Evolutionary conservation across 495 filamentous ascomycete species (phyloP), one percentile per base, ranked within the genome.

Genomic region (Tuber borchii): DNA sequence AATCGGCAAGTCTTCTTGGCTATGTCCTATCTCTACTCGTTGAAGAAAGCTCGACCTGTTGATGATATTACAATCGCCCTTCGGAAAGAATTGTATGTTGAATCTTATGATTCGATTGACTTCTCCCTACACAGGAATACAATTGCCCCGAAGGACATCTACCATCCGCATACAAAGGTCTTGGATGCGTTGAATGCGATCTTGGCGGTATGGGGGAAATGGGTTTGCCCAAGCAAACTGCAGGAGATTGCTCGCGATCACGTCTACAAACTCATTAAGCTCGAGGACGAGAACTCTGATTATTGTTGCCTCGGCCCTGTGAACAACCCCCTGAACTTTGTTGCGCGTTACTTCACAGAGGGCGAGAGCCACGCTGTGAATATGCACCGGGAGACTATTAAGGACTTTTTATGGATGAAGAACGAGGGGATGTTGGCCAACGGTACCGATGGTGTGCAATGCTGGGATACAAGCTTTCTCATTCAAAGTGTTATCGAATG

Each of bases 361-460:
- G 95, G 95, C 0, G 90, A 92, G 14, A 88, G 92, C 6, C 88
- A 91, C 75, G 90, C 91, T 0, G 91, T 97, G 39, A 87, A 88
- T 61, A 88, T 90, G 37, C 96, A 97, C 82, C 86, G 90, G 12
- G 92, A 98, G 78, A 88, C 93, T 22, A 83, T 95, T 37, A 85
- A 92, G 56, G 96, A 99, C 78, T 95, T 91, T 76, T 86, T 98
- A 76, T 99, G 96, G 96, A 86, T 98, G 74, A 97, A 95, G 61
- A 76, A 88, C 61, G 95, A 97, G 83, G 95, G 95, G 40, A 93
- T 99, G 92, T 86, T 97, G 31, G 90, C 90, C 84, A 97, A 97
- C 83, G 95, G 95, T 46, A 99, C 95, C 46, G 97, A 99, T 81
- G 95, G 95, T 22, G 93, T 97, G 20, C 95, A 99, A 84, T 91